Base-by-base conservation (phyloP, 2,329 filamentous ascomycete species). In the Sphaceloma murrayae region DNA sequence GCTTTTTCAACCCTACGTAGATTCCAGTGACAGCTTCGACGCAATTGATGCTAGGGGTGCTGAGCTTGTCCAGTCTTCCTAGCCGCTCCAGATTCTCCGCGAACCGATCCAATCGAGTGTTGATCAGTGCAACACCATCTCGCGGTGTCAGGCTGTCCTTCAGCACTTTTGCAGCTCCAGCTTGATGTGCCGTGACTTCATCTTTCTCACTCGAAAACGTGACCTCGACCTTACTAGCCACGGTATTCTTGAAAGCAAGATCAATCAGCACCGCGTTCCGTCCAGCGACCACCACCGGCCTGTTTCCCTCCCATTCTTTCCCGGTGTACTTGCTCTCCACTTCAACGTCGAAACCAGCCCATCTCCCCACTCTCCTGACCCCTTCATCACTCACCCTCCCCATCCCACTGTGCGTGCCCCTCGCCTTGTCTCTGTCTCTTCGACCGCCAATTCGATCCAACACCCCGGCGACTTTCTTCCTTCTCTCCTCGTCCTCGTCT, bases 11-110 rank as follows among this genome's bases (percentile, higher is more conserved):
- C 55, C 82, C 84, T 46, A 73, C 73, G 58, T 81, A 85, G 4
- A 93, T 68, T 2, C 83, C 83, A 3, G 76, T 77, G 33, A 89
- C 68, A 0, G 85, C 85, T 57, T 86, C 82, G 57, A 85, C 82
- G 58, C 84, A 84, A 53, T 85, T 85, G 5, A 89, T 69, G 4
- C 74, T 74, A 1, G 77, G 78, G 21, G 73, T 71, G 59, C 83
- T 86, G 43, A 89, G 69, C 53, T 77, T 80, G 58, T 91, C 85
- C 45, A 87, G 63, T 4, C 63, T 70, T 3, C 82, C 78, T 24
- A 91, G 65, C 26, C 75, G 73, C 54, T 83, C 77, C 26, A 93
- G 67, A 56, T 88, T 88, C 22, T 68, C 67, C 0, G 81, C 75
- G 55, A 91, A 91, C 9, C 68, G 67, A 48, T 82, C 78, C 19